Percentiles rank a stretch among this genome's conserved stretches.
phyloP scores from a whole-genome alignment of 441 rosid species.

The Adansonia madagascariensis region DNA sequence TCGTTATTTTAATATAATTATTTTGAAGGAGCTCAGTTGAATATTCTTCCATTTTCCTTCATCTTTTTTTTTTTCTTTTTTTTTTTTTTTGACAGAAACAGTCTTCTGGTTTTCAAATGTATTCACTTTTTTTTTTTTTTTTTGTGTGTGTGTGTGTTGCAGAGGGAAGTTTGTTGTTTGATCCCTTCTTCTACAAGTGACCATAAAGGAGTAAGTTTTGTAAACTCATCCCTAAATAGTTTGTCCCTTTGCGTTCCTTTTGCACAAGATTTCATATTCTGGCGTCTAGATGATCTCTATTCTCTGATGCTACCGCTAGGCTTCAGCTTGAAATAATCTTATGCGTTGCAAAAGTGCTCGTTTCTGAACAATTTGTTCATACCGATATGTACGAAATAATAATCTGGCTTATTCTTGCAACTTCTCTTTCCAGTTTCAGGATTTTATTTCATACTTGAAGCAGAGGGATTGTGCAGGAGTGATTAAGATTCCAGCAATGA shows the following conservation, averaged over 20 bases:
- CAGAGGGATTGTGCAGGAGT: constrained; percentile 98
- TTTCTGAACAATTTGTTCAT: not conserved
- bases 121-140: not conserved
- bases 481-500: constrained; percentile 76
- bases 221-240: not conserved
- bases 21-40: constrained; percentile 10
- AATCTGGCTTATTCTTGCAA: not conserved
- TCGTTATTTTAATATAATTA: not conserved
- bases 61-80: not conserved
- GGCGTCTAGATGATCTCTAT: constrained; percentile 8
- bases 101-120: constrained; percentile 14
- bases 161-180: constrained; percentile 94
- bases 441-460: constrained; percentile 84
- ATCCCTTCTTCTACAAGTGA: constrained; percentile 67
- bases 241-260: constrained; percentile 14
- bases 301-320: not conserved
- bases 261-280: constrained; percentile 12
- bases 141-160: constrained; percentile 39
- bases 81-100: not conserved
- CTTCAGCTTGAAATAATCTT: constrained; percentile 20
- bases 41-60: not conserved
- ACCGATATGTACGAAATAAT: not conserved
- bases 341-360: not conserved
- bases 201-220: constrained; percentile 77
- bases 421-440: constrained; percentile 70